Evolutionary conservation across 2,329 filamentous ascomycete genomes (phyloP).

Genomic region (Monosporascus sp.): DNA sequence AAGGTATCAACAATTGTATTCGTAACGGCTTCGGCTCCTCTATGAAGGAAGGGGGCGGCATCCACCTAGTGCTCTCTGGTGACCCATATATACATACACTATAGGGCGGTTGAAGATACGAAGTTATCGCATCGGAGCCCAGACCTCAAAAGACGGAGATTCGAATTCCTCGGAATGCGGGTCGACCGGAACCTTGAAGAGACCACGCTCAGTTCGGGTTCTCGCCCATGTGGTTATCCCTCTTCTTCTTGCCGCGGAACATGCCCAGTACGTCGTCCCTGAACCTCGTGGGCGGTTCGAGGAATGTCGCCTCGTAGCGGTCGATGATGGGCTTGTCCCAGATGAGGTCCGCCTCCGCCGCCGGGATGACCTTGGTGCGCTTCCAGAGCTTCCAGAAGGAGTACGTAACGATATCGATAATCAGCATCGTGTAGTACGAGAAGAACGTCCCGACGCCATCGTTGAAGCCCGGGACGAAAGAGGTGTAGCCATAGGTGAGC

Average conservation of each 20-base stretch:
- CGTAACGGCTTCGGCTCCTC: no score
- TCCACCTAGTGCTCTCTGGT: no score
- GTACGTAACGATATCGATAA: slow-evolving; percentile 44
- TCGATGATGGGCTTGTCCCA: slow-evolving; percentile 58
- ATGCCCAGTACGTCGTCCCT: slow-evolving; percentile 40
- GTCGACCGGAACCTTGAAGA: no score
- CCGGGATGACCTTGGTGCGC: slow-evolving; percentile 48
- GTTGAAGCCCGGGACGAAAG: slow-evolving; percentile 32
- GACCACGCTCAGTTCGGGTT: background rate
- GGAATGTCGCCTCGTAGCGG: slow-evolving; percentile 43
- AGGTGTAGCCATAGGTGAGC: slow-evolving; percentile 51
- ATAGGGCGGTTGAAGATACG: no score
- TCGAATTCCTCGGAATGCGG: no score
- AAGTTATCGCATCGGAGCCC: no score
- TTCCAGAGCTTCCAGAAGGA: slow-evolving; percentile 61
- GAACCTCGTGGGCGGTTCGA: slow-evolving; percentile 39
- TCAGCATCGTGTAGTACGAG: slow-evolving; percentile 47
- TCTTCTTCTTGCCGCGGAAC: slow-evolving; percentile 27
- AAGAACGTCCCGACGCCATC: slow-evolving; percentile 33
- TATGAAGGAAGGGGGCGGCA: no score
- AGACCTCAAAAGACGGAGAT: no score
- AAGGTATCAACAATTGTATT: no score
- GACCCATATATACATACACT: no score
- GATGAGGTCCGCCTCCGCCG: slow-evolving; percentile 53
- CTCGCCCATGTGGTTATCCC: slow-evolving; percentile 18